Evolutionary conservation across 2,329 filamentous ascomycete genomes (phyloP), one percentile per base, ranked within the genome.

Genomic region (Aureobasidium melanogenum): DNA sequence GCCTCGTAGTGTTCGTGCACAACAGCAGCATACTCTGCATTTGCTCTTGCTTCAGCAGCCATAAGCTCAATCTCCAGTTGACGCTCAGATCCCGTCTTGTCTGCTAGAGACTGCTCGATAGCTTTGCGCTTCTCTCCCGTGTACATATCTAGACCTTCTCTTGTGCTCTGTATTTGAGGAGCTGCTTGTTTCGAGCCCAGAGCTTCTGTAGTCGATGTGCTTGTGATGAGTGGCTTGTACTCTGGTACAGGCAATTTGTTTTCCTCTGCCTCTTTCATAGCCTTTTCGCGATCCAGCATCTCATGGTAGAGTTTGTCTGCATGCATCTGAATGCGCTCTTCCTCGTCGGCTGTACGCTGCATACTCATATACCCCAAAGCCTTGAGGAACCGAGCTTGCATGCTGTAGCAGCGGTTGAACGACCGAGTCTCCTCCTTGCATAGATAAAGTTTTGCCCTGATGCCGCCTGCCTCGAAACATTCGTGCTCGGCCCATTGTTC

Each of bases 271-370:
- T 85, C 81, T 65, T 88, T 84, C n/a, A 89, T 84, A 64, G 82
- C 83, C 22, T 79, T 80, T 74, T 99, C 93, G 71, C 96, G 91
- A 64, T 84, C 82, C 39, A 96, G 75, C 86, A 97, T 91, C 67
- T 88, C 85, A 69, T 93, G 88, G 74, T 91, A 99, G 43, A 99
- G 80, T 65, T 84, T 84, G 76, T 99, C 94, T 63, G 93, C 93
- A 73, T 97, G 92, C 87, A 97, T 90, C 75, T 97, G 94, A 64
- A 99, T 60, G 67, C 88, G 84, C 72, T 97, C 92, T 68, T 96
- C 89, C 56, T 89, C 82, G 32, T 86, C 81, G 0, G 81, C 76
- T 9, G 86, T 78, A 24, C 86, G 83, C 47, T 88, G 83, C 64
- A 84, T 78, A 28, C 84, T 84, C 8, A 95, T 82, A 72, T 97